Evolutionary conservation across 73 alveolate species (phyloP).

Genomic region (Stentor coeruleus): DNA sequence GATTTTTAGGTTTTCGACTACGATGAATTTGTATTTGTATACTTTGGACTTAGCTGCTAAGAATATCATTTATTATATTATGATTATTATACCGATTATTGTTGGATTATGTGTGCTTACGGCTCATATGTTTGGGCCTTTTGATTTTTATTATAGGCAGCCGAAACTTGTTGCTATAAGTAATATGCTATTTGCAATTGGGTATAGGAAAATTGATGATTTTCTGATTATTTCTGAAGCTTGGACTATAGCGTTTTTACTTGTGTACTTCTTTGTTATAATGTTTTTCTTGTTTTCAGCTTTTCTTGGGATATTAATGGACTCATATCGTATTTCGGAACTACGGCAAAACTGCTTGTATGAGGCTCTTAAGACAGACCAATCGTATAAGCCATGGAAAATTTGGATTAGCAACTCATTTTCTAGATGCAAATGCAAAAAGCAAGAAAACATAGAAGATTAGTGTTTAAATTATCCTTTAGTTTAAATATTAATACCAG

Average conservation of each 20-base stretch:
- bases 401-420: not conserved
- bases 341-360: not conserved
- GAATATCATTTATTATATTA: conserved; percentile 3
- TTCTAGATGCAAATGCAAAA: not conserved
- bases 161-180: not conserved
- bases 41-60: not conserved
- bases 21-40: not conserved
- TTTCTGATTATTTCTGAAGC: not conserved
- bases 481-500: too few relatives aligned
- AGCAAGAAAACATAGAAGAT: not conserved
- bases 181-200: not conserved
- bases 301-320: not conserved
- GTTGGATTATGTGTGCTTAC: not conserved
- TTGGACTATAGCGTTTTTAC: conserved; percentile 12
- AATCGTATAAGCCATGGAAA: not conserved
- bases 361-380: not conserved
- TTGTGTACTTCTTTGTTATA: conserved; percentile 2
- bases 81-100: conserved; percentile 1
- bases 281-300: not conserved
- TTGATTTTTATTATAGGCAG: not conserved
- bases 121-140: not conserved
- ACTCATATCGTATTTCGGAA: not conserved
- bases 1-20: not conserved
- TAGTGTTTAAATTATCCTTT: too few relatives aligned
- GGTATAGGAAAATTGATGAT: not conserved